phyloP scores from a whole-genome alignment of 805 yeast genomes.

The Ascoidea rubescens region DNA sequence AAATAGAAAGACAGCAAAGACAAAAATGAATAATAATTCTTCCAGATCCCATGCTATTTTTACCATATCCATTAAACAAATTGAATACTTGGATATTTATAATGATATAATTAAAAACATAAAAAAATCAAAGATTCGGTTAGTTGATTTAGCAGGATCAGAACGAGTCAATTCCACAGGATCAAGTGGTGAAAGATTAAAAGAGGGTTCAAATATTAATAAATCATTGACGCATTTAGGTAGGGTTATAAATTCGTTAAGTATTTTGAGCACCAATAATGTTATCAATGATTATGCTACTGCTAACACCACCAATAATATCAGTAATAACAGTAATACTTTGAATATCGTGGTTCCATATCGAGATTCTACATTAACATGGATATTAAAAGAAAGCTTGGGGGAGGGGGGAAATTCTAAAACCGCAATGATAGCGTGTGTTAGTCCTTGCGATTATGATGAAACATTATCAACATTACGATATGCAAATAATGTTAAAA shows the following conservation, averaged over 20 bases:
- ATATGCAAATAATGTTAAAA: conserved; percentile 67
- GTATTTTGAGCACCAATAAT: too few relatives aligned
- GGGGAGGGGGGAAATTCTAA: conserved; percentile 89
- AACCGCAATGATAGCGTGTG: conserved; percentile 78
- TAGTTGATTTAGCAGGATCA: conserved; percentile 78
- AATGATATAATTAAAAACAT: conserved; percentile 29
- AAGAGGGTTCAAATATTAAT: conserved; percentile 69
- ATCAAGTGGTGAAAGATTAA: conserved; percentile 43
- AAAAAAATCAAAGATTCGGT: conserved; percentile 43
- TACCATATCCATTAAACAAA: conserved; percentile 47
- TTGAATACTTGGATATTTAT: conserved; percentile 21
- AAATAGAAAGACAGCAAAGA: conserved; percentile 55
- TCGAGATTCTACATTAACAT: conserved; percentile 63
- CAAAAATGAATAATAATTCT: conserved; percentile 58
- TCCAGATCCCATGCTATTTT: conserved; percentile 77
- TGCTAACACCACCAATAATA: conserved; percentile 14
- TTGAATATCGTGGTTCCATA: conserved; percentile 37
- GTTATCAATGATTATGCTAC: conserved; percentile 19
- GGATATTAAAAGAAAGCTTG: conserved; percentile 59
- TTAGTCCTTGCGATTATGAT: conserved; percentile 68
- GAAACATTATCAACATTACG: conserved; percentile 65
- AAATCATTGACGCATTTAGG: conserved; percentile 70
- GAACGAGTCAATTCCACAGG: conserved; percentile 56
- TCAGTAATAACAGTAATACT: too few relatives aligned
- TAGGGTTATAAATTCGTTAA: conserved; percentile 38